Evolutionary conservation across 2,329 filamentous ascomycete species (phyloP).

Genomic region (Ascochyta viciae-villosae): DNA sequence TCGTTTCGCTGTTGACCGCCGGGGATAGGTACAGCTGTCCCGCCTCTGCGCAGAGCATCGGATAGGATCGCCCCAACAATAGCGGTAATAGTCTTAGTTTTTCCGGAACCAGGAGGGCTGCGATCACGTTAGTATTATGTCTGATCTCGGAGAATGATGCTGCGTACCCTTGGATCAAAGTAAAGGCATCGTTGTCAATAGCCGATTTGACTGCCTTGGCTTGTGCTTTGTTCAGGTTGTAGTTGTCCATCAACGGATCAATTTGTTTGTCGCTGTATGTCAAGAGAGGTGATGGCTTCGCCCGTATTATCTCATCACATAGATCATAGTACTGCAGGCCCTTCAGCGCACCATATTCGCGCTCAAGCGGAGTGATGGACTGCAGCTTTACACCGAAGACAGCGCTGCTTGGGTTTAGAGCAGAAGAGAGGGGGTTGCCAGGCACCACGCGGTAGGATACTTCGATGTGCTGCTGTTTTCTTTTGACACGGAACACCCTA

Average conservation of each 20-base stretch:
- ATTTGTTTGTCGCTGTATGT: conserved; percentile 79
- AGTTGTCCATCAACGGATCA: conserved; percentile 73
- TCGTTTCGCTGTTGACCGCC: conserved; percentile 39
- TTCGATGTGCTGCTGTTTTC: conserved; percentile 82
- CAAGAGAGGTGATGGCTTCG: conserved; percentile 87
- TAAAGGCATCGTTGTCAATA: conserved; percentile 95
- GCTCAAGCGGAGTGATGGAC: conserved; percentile 91
- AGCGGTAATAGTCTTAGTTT: conserved; percentile 97
- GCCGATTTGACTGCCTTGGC: conserved; percentile 91
- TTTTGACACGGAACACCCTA: conserved; percentile 78
- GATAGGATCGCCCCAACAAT: conserved; percentile 89
- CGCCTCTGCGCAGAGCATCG: conserved; percentile 59
- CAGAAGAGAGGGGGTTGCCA: conserved; percentile 66
- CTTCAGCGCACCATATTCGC: conserved; percentile 91
- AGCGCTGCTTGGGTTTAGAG: conserved; percentile 72
- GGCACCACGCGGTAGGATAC: conserved; percentile 85
- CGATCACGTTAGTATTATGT: conserved; percentile 26
- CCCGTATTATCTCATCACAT: conserved; percentile 87
- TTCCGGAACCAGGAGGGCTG: conserved; percentile 92
- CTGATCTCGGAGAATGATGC: background rate
- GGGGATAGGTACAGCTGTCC: conserved; percentile 55
- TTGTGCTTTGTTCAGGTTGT: conserved; percentile 86
- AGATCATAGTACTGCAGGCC: conserved; percentile 95
- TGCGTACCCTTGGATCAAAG: conserved; percentile 82
- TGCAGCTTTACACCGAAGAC: conserved; percentile 83